Evolutionary conservation across 768 basidiomycete species (phyloP).

Genomic region (Dacryopinax spathularia): DNA sequence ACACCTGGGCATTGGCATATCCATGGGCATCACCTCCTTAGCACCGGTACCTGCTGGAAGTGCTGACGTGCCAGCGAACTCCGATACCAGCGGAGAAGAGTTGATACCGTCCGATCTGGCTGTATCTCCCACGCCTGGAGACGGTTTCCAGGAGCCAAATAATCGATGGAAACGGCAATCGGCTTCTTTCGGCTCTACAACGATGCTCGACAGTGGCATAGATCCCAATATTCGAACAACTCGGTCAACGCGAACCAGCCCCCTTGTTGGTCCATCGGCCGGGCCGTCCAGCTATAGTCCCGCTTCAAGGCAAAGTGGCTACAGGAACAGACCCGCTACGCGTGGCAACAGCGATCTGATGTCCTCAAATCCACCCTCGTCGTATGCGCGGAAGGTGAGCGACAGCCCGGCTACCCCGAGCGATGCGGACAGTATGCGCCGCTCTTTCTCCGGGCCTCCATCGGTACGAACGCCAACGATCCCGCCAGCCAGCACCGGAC

Average conservation of each 20-base stretch:
- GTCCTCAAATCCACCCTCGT: background rate
- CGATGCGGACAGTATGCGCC: background rate
- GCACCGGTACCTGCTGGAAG: background rate
- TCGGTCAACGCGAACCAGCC: background rate
- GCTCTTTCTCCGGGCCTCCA: background rate
- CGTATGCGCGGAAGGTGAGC: background rate
- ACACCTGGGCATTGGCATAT: constrained; percentile 49
- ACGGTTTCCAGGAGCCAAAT: background rate
- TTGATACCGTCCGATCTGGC: background rate
- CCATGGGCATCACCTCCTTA: constrained; percentile 32
- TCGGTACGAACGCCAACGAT: background rate
- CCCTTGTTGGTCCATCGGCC: background rate
- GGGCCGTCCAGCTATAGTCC: background rate
- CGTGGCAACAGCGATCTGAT: background rate
- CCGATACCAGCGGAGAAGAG: background rate
- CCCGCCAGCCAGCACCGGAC: background rate
- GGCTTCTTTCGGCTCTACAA: background rate
- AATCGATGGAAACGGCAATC: background rate
- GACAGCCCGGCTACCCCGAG: background rate
- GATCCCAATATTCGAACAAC: background rate
- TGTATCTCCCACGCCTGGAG: background rate
- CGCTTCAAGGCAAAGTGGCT: background rate
- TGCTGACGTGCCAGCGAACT: background rate
- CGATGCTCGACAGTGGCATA: background rate
- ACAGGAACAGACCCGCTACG: background rate